Conservation (phyloP, 768 basidiomycete genomes). For the Filobasidium floriforme region DNA sequence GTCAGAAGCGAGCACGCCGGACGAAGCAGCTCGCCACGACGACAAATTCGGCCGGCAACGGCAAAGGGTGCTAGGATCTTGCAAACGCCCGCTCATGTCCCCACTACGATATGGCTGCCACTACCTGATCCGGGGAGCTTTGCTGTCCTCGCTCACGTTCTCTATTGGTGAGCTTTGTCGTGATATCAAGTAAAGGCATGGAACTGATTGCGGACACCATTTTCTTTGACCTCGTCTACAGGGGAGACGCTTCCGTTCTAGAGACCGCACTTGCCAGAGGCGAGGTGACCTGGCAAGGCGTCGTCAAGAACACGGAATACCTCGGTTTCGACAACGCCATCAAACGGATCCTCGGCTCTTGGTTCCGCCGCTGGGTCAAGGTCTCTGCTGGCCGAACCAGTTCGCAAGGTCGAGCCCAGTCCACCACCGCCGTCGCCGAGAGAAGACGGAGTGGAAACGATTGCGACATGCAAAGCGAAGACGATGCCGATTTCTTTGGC, state of each 20-base stretch:
- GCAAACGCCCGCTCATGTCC: constrained; percentile 26
- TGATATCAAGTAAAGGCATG: constrained; percentile 47
- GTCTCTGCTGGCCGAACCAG: constrained; percentile 27
- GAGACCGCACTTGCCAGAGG: constrained; percentile 61
- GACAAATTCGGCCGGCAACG: not conserved
- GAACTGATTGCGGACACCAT: constrained; percentile 62
- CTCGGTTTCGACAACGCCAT: constrained; percentile 68
- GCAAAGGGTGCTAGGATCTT: constrained; percentile 22
- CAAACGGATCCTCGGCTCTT: constrained; percentile 66
- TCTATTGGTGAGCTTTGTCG: constrained; percentile 37
- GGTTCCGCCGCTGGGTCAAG: constrained; percentile 60
- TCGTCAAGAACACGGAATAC: constrained; percentile 83
- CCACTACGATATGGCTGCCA: constrained; percentile 34
- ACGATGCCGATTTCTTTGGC: constrained; percentile 1
- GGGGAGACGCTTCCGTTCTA: constrained; percentile 61
- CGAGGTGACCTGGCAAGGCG: constrained; percentile 70
- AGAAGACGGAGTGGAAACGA: not conserved
- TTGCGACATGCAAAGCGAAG: not conserved
- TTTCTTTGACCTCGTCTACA: constrained; percentile 72
- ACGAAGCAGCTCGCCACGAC: not conserved
- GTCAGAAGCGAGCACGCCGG: not conserved
- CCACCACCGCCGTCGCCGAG: not conserved
- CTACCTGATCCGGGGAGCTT: constrained; percentile 40
- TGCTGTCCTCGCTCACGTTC: constrained; percentile 37
- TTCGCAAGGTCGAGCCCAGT: not conserved